Conservation (phyloP, 441 rosid species). For the Omphalea diandra region DNA sequence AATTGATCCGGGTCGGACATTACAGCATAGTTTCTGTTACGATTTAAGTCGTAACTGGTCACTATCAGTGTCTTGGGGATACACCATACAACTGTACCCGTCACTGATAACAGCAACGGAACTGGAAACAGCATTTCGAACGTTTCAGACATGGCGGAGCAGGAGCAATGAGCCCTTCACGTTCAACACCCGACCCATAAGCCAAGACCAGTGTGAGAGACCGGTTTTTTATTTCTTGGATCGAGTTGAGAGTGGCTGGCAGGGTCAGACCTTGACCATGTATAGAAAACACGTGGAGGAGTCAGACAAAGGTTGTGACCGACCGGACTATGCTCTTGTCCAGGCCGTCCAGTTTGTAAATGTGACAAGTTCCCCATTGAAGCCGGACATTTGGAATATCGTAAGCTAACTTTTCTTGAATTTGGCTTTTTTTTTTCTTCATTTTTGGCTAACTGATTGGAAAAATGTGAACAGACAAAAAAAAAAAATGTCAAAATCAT, state of each 20-base stretch:
- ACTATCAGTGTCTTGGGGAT: conserved; percentile 83
- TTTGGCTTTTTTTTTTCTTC: background rate
- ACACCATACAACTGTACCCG: conserved; percentile 61
- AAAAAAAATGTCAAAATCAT: background rate
- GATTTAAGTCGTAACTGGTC: conserved; percentile 63
- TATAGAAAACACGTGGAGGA: conserved; percentile 41
- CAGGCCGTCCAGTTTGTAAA: conserved; percentile 33
- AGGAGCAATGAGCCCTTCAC: conserved; percentile 58
- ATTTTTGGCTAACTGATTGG: background rate
- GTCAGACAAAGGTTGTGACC: conserved; percentile 30
- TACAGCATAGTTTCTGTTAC: conserved; percentile 77
- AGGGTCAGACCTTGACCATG: conserved; percentile 42
- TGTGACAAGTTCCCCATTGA: conserved; percentile 36
- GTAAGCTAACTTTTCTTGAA: conserved; percentile 29
- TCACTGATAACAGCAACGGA: conserved; percentile 41
- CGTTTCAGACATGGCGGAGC: conserved; percentile 71
- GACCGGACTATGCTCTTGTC: conserved; percentile 32
- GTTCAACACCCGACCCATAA: conserved; percentile 57
- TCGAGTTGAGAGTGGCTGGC: conserved; percentile 31
- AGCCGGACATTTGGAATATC: conserved; percentile 52
- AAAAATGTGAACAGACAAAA: background rate
- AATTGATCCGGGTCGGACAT: conserved; percentile 56
- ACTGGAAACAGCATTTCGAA: conserved; percentile 55
- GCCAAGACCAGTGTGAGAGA: conserved; percentile 51
- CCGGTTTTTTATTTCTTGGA: conserved; percentile 62